phyloP scores from a whole-genome alignment of 192 early-diverging fungal genomes.

The Podila clonocystis region DNA sequence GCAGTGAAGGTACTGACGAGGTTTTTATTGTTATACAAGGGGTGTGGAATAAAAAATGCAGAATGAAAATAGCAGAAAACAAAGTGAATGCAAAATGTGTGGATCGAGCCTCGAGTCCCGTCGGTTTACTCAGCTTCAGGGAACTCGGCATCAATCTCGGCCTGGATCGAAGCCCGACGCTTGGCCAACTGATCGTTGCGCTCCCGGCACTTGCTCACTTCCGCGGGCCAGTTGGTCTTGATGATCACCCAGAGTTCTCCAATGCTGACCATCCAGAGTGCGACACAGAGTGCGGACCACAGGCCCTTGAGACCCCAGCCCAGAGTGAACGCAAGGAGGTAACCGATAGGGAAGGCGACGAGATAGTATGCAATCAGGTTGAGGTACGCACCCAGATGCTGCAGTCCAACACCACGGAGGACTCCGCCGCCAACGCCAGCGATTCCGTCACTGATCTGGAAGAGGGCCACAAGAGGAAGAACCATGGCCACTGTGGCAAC shows the following conservation, averaged over 20 bases:
- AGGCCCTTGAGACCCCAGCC: slow-evolving; percentile 68
- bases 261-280: slow-evolving; percentile 51
- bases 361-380: slow-evolving; percentile 75
- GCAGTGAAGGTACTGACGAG: no score
- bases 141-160: no score
- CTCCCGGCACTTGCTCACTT: slow-evolving; percentile 38
- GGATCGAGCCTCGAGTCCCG: no score
- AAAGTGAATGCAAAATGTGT: no score
- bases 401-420: slow-evolving; percentile 82
- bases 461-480: slow-evolving; percentile 81
- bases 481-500: slow-evolving; percentile 74
- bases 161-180: no score
- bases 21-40: no score
- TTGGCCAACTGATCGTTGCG: slow-evolving; percentile 33
- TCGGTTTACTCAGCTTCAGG: no score
- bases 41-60: no score
- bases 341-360: slow-evolving; percentile 71
- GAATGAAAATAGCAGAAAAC: neutral
- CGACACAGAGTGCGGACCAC: slow-evolving; percentile 69
- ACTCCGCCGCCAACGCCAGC: slow-evolving; percentile 73
- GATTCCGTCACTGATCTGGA: slow-evolving; percentile 77
- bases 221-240: slow-evolving; percentile 50
- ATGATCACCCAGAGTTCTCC: slow-evolving; percentile 48
- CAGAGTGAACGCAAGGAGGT: slow-evolving; percentile 64
- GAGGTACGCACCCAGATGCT: slow-evolving; percentile 69